These are phyloP conservation scores for Quercus robur DNA, from an alignment of 306 rosid species.

Conservation along the genomic window DNA sequence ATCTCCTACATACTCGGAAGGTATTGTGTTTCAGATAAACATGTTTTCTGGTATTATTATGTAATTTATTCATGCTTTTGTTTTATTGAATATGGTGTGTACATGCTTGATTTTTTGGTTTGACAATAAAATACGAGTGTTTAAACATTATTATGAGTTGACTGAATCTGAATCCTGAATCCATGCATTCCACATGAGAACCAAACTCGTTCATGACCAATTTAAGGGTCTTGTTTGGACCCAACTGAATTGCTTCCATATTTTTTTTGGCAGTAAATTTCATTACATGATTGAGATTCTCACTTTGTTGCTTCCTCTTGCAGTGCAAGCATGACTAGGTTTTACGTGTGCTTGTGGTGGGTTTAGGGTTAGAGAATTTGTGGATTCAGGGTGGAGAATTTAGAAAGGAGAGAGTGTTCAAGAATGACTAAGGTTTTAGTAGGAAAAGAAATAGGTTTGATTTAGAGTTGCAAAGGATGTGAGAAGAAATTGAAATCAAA, in stretches of 20 bases:
- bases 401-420: too few species aligned
- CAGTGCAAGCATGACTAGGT: too few species aligned
- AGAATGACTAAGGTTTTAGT: too few species aligned
- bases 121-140: not conserved
- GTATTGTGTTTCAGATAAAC: constrained; percentile 30
- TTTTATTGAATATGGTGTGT: not conserved
- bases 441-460: too few species aligned
- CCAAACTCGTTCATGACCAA: not conserved
- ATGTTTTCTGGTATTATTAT: not conserved
- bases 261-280: not conserved
- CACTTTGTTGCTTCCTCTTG: not conserved
- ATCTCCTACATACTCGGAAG: constrained; percentile 83
- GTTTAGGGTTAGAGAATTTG: too few species aligned
- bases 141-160: not conserved
- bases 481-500: too few species aligned
- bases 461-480: too few species aligned
- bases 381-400: too few species aligned
- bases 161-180: not conserved
- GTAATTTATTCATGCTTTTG: not conserved
- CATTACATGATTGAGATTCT: not conserved
- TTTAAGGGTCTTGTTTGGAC: constrained; percentile 6
- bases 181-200: not conserved
- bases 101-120: not conserved
- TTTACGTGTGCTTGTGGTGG: too few species aligned
- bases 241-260: not conserved